A percentile compares a stretch with the other conserved stretches of the same genome.
These are phyloP conservation scores for Durio zibethinus DNA, from an alignment of 345 rosid species.

Conservation along the genomic window DNA sequence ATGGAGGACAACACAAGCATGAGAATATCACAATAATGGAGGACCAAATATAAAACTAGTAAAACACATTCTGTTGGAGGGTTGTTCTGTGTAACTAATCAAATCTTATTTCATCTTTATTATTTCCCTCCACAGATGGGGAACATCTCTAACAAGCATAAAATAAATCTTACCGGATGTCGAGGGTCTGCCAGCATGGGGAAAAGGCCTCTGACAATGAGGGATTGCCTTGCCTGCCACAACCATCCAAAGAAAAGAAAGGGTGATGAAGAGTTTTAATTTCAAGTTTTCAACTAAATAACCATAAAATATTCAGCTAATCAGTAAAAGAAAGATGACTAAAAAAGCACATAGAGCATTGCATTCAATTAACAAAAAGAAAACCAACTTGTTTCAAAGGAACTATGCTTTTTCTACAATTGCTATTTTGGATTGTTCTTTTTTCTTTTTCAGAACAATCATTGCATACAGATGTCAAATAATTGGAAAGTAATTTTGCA, in stretches of 20 bases:
- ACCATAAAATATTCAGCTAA: background rate
- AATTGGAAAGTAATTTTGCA: background rate
- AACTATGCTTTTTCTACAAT: background rate
- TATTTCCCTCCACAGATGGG: background rate
- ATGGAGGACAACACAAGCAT: background rate
- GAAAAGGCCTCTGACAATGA: slow-evolving; percentile 58
- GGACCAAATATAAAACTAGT: background rate
- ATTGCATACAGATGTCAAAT: background rate
- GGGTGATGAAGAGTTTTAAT: background rate
- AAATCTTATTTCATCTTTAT: background rate
- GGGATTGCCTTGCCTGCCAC: slow-evolving; percentile 67
- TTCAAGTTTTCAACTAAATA: background rate
- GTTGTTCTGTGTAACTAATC: background rate
- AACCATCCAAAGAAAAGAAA: background rate
- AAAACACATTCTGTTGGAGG: background rate
- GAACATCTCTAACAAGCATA: background rate
- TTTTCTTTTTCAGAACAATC: background rate
- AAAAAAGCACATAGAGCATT: background rate
- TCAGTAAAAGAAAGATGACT: background rate
- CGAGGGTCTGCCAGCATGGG: slow-evolving; percentile 65
- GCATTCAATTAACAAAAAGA: background rate
- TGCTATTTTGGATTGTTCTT: background rate
- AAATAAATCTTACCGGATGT: slow-evolving; percentile 42
- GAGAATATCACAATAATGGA: background rate
- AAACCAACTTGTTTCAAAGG: background rate